Evolutionary conservation across 1,139 yeast species (phyloP).

Genomic region (Williopsis jadinii): DNA sequence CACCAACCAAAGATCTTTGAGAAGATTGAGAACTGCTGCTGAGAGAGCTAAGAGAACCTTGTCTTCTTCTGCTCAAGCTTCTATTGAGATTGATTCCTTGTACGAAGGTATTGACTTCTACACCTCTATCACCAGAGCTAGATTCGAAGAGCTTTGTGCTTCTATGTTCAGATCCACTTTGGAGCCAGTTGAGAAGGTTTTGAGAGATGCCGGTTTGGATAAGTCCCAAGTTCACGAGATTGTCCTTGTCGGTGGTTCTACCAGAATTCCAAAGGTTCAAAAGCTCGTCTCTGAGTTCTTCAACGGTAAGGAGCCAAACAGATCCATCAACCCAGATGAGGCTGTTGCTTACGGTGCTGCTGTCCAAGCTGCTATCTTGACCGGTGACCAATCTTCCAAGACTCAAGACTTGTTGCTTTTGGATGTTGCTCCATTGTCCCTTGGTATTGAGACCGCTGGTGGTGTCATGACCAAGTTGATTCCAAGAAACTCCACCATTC

Average conservation of each 20-base stretch:
- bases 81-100: slow-evolving; percentile 46
- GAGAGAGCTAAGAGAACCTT: slow-evolving; percentile 88
- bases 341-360: slow-evolving; percentile 76
- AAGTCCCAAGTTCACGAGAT: slow-evolving; percentile 79
- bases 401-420: slow-evolving; percentile 49
- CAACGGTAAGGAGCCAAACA: slow-evolving; percentile 87
- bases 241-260: slow-evolving; percentile 88
- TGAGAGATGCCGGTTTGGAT: slow-evolving; percentile 74
- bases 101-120: slow-evolving; percentile 71
- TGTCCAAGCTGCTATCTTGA: slow-evolving; percentile 83
- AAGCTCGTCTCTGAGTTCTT: slow-evolving; percentile 80
- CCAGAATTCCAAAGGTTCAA: slow-evolving; percentile 92
- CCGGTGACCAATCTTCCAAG: slow-evolving; percentile 58
- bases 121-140: slow-evolving; percentile 81
- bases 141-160: slow-evolving; percentile 85
- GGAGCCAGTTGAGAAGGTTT: slow-evolving; percentile 81
- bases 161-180: slow-evolving; percentile 78
- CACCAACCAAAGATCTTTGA: slow-evolving; percentile 71
- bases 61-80: slow-evolving; percentile 80
- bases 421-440: slow-evolving; percentile 61
- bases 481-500: slow-evolving; percentile 78
- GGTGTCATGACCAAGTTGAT: slow-evolving; percentile 91
- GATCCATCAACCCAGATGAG: slow-evolving; percentile 82
- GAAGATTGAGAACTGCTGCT: slow-evolving; percentile 87
- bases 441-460: slow-evolving; percentile 94